Percentiles rank a stretch among this genome's conserved stretches.
These are phyloP conservation scores for Chaetomium fimeti DNA, from an alignment of 495 filamentous ascomycete genomes.

Conservation along the genomic window DNA sequence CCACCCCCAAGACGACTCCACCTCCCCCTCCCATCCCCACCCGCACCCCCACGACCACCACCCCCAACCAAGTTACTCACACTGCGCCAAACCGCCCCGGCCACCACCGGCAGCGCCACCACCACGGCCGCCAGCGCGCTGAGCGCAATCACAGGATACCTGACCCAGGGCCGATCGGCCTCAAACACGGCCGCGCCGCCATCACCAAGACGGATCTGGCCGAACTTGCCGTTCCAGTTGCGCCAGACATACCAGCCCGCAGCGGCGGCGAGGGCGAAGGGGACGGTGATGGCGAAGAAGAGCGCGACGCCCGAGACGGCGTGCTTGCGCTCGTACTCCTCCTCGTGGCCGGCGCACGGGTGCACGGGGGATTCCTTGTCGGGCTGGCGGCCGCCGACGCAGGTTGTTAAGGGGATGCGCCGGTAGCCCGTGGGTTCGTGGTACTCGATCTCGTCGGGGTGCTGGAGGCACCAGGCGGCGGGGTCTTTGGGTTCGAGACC, in stretches of 20 bases:
- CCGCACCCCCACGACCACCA: conserved; percentile 23
- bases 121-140: conserved; percentile 69
- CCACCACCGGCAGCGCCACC: conserved; percentile 73
- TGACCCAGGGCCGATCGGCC: conserved; percentile 66
- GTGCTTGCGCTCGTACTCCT: conserved; percentile 71
- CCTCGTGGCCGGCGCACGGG: conserved; percentile 73
- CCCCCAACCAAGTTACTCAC: conserved; percentile 47
- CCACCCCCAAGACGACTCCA: conserved; percentile 49
- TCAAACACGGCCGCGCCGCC: conserved; percentile 50
- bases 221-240: conserved; percentile 87
- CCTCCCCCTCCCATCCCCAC: conserved; percentile 38
- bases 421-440: conserved; percentile 84
- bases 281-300: conserved; percentile 79
- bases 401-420: conserved; percentile 86
- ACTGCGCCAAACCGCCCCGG: conserved; percentile 64
- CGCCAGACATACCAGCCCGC: conserved; percentile 83
- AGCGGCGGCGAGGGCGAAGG: conserved; percentile 63
- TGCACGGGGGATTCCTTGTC: conserved; percentile 58
- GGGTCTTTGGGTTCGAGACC: conserved; percentile 69
- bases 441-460: conserved; percentile 69
- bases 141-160: conserved; percentile 65
- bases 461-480: conserved; percentile 58
- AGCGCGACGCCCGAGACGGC: conserved; percentile 66
- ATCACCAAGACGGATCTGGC: conserved; percentile 81
- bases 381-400: conserved; percentile 65